Evolutionary conservation across 768 basidiomycete genomes (phyloP), one percentile per base, ranked within the genome.

Genomic region (Rhizopogon salebrosus): DNA sequence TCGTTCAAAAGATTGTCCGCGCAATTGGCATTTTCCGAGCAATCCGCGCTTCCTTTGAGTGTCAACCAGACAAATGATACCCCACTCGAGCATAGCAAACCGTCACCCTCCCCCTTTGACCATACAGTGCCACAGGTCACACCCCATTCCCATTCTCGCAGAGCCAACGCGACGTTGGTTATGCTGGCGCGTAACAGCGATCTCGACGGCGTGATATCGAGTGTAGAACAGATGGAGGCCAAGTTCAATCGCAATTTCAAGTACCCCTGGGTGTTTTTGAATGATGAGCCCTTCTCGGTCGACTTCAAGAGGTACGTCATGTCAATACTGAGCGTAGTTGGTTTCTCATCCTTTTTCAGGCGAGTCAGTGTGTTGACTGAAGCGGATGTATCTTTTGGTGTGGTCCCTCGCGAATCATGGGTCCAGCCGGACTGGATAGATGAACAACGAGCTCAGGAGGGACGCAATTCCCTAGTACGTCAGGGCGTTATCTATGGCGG

Each of bases 381-480:
- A 9, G 68, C 75, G 2, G 69, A 73, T 3, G 70, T 80, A 29
- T 62, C 70, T 14, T 87, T 84, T 57, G 85, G 83, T 7, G 62
- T 74, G 2, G 80, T 91, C 23, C 79, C 83, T 16, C 65, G 64
- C 22, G 75, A 81, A 3, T 76, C 87, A 49, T 90, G 88, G 88
- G 69, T 72, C 55, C 88, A 89, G 63, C 88, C 88, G 0, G 75
- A 76, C 31, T 87, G 79, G 80, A 81, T 91, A 41, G 85, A 91
- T 57, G 86, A 89, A 59, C 74, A 76, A 10, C 73, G 74, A 40
- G 89, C 87, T 0, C 67, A 65, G 2, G 72, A 73, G 16, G 76
- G 74, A 11, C 70, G 85, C 31, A 69, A 78, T 37, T 72, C 74
- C 51, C 78, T 90, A 77, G 73, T 68, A 4, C 58, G 55, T 35